A percentile compares a stretch with the other conserved stretches of the same genome.
Conservation (phyloP, 2,329 filamentous ascomycete genomes). For the Ophiostoma piceae region DNA sequence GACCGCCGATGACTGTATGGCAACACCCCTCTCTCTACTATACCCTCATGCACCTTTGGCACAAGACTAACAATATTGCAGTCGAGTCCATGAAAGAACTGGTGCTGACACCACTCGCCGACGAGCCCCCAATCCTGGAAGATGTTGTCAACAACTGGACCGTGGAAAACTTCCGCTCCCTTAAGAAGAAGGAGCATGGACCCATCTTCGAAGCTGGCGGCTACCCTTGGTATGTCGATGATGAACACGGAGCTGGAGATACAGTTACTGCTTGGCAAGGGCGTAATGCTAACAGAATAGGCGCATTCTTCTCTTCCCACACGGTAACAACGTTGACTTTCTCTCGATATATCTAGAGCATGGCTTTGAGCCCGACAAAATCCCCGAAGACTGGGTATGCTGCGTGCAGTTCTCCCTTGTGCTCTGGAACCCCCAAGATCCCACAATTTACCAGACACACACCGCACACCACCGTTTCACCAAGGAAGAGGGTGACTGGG, state of each 20-base stretch:
- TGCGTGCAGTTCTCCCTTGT: conserved; percentile 95
- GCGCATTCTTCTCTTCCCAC: conserved; percentile 93
- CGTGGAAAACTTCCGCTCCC: conserved; percentile 72
- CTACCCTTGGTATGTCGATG: conserved; percentile 67
- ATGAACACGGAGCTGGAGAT: not conserved
- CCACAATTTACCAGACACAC: conserved; percentile 75
- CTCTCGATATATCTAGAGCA: conserved; percentile 96
- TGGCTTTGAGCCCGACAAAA: conserved; percentile 67
- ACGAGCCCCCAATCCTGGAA: conserved; percentile 74
- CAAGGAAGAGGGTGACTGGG: conserved; percentile 95
- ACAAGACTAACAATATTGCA: conserved; percentile 38
- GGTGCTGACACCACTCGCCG: conserved; percentile 64
- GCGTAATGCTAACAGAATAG: conserved; percentile 38
- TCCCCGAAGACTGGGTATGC: conserved; percentile 91
- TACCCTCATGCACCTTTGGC: not conserved
- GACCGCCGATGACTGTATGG: conserved; percentile 51
- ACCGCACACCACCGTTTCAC: conserved; percentile 93
- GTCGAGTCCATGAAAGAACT: conserved; percentile 81
- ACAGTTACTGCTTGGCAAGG: not conserved
- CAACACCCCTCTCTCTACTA: not conserved
- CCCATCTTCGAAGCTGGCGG: conserved; percentile 82
- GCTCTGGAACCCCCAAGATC: conserved; percentile 89
- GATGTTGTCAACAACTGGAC: conserved; percentile 80
- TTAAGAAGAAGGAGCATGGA: conserved; percentile 78
- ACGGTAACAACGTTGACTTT: conserved; percentile 88